These are phyloP conservation scores for Aciculoconidium aculeatum DNA, from an alignment of 805 yeast genomes.

Conservation along the genomic window DNA sequence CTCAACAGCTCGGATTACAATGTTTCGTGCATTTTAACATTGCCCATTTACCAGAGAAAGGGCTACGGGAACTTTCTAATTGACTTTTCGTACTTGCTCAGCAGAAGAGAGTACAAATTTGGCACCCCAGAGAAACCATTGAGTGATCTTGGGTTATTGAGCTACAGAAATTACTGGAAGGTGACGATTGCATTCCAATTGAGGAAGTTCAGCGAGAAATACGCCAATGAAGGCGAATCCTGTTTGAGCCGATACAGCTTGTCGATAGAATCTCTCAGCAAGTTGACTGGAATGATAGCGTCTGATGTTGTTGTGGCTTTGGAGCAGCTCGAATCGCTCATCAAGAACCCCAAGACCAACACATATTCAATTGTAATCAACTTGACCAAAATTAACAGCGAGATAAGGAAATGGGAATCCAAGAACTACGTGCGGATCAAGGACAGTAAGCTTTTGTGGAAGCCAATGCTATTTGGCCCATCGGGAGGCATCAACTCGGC, in stretches of 20 bases:
- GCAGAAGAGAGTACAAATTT: conserved; percentile 65
- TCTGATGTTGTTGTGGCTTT: conserved; percentile 85
- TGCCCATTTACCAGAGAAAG: conserved; percentile 80
- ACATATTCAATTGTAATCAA: conserved; percentile 52
- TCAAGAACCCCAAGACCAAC: conserved; percentile 38
- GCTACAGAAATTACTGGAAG: conserved; percentile 87
- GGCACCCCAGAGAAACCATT: conserved; percentile 97
- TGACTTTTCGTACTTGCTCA: conserved; percentile 79
- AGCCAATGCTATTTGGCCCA: conserved; percentile 77
- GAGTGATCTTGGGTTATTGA: conserved; percentile 75
- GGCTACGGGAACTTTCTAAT: conserved; percentile 89
- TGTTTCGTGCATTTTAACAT: conserved; percentile 82
- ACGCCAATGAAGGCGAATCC: conserved; percentile 1
- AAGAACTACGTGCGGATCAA: conserved; percentile 51
- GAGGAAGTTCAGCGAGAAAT: conserved; percentile 14
- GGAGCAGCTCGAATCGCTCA: conserved; percentile 65
- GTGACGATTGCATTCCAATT: conserved; percentile 52
- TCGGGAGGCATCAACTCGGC: conserved; percentile 77
- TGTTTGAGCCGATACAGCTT: conserved; percentile 14
- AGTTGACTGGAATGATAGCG: conserved; percentile 75
- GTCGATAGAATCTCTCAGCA: conserved; percentile 58
- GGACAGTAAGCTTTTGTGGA: conserved; percentile 61
- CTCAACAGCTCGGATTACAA: conserved; percentile 72
- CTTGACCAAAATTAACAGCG: conserved; percentile 32
- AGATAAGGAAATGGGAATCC: conserved; percentile 45